phyloP scores from a whole-genome alignment of 306 rosid genomes.

The Corylus avellana region DNA sequence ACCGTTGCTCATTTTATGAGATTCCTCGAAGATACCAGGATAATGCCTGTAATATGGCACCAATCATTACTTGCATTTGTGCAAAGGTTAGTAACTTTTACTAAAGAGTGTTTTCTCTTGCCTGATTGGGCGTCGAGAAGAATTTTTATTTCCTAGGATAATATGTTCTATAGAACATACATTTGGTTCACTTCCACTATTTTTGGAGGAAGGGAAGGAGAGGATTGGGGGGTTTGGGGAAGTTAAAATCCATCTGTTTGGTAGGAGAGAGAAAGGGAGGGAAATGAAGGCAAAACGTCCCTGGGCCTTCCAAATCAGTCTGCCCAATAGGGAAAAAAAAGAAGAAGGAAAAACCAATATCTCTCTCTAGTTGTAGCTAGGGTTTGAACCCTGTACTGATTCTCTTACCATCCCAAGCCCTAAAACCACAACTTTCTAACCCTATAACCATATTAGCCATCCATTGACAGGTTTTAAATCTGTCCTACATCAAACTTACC shows the following conservation, averaged over 20 bases:
- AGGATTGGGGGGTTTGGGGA: neutral
- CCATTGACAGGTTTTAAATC: neutral
- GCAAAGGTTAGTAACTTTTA: slow-evolving; percentile 64
- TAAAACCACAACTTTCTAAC: neutral
- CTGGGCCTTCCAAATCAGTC: neutral
- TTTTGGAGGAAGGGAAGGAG: neutral
- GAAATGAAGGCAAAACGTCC: neutral
- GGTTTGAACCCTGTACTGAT: neutral
- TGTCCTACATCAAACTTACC: neutral
- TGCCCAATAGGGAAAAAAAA: too few species aligned
- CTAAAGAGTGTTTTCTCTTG: neutral
- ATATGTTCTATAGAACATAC: neutral
- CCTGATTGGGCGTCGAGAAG: neutral
- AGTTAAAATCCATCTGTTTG: neutral
- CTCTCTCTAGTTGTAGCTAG: neutral
- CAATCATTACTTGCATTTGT: slow-evolving; percentile 91
- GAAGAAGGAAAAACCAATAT: neutral
- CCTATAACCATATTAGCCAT: neutral
- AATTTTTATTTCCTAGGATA: neutral
- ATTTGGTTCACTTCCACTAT: neutral
- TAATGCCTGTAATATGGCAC: slow-evolving; percentile 99
- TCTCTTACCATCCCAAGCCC: neutral
- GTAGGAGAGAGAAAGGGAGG: neutral
- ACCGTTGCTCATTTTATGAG: slow-evolving; percentile 78
- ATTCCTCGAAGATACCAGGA: slow-evolving; percentile 62